A percentile compares a stretch with the other conserved stretches of the same genome.
Evolutionary conservation across 2,329 filamentous ascomycete genomes (phyloP).

Genomic region (Cercospora sp.): DNA sequence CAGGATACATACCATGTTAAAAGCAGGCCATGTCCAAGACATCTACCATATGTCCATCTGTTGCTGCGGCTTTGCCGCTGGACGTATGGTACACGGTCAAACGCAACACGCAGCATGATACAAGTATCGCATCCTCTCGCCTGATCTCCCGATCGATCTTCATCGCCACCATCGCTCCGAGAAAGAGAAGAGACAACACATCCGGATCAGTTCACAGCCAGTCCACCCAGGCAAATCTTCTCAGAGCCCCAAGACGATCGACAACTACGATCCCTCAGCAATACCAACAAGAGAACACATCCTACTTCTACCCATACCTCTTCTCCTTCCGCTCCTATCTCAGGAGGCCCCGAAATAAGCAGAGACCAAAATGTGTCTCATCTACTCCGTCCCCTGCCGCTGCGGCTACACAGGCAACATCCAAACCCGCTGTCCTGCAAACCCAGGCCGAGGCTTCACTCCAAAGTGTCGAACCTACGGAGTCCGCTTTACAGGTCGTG

Average conservation of each 20-base stretch:
- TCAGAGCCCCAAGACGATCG: background rate
- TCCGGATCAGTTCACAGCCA: background rate
- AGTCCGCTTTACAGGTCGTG: constrained; percentile 2
- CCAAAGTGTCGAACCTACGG: background rate
- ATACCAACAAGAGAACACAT: background rate
- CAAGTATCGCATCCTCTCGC: background rate
- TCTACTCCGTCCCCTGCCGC: constrained; percentile 12
- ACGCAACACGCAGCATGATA: background rate
- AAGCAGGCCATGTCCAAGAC: background rate
- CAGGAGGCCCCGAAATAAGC: background rate
- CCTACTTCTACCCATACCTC: background rate
- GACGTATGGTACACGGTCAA: background rate
- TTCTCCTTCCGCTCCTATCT: background rate
- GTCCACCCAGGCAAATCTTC: background rate
- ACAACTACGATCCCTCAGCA: background rate
- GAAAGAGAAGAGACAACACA: background rate
- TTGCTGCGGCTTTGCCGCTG: background rate
- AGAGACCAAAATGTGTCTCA: constrained; percentile 4
- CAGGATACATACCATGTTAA: background rate
- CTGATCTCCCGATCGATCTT: background rate
- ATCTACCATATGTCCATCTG: background rate
- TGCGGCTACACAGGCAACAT: constrained; percentile 1
- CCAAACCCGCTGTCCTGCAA: constrained; percentile 12
- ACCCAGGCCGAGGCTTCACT: constrained; percentile 12
- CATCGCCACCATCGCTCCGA: background rate